These are phyloP conservation scores for Calonectria multiphialidica DNA, from an alignment of 2,329 filamentous ascomycete genomes.

Conservation along the genomic window DNA sequence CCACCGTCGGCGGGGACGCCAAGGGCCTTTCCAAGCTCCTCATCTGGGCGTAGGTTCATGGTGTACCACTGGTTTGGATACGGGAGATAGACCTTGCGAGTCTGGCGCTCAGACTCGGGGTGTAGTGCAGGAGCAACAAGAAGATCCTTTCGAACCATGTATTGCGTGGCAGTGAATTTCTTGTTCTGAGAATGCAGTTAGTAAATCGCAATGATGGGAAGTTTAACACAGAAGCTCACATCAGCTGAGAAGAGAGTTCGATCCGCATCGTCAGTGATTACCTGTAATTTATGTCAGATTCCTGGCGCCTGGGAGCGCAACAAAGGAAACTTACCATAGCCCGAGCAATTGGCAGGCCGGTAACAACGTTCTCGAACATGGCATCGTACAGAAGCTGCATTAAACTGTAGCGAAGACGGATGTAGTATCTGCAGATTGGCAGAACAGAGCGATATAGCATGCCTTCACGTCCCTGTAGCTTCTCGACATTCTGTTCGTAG, in stretches of 20 bases:
- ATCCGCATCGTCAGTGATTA: conserved; percentile 6
- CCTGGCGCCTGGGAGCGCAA: background rate
- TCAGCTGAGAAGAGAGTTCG: conserved; percentile 1
- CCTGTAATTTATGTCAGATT: background rate
- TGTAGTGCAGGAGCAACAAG: conserved; percentile 1
- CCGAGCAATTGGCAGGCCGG: conserved; percentile 11
- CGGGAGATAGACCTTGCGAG: conserved; percentile 2
- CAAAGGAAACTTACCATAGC: background rate
- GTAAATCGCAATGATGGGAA: background rate
- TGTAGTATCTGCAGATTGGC: conserved; percentile 12
- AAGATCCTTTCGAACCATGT: conserved; percentile 11
- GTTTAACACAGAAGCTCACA: background rate
- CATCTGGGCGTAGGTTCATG: background rate
- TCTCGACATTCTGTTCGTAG: background rate
- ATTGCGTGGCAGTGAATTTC: conserved; percentile 10
- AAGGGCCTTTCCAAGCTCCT: background rate
- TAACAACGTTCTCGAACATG: conserved; percentile 15
- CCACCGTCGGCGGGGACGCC: background rate
- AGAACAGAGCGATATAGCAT: background rate
- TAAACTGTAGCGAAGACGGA: conserved; percentile 6
- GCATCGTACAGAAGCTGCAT: conserved; percentile 14
- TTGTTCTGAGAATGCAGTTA: background rate
- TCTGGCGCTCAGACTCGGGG: background rate
- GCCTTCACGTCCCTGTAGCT: background rate
- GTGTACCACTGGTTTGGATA: conserved; percentile 3